Evolutionary conservation across 805 yeast genomes (phyloP).

Genomic region (Jamesozyma hellenica): DNA sequence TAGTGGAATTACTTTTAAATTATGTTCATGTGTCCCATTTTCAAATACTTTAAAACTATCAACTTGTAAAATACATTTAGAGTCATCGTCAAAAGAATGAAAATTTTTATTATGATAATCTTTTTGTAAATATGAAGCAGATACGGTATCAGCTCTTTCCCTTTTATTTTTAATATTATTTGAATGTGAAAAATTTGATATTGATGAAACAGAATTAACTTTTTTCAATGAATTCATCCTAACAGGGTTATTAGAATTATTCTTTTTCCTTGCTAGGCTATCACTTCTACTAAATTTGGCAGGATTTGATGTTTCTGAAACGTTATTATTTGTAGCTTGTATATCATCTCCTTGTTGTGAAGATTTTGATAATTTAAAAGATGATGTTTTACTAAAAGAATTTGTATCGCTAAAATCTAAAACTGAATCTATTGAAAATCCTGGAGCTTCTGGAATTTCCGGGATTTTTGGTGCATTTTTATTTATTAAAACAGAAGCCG

Average conservation of each 20-base stretch:
- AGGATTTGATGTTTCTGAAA: no score
- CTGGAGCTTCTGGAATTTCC: not conserved
- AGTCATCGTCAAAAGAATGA: slow-evolving; percentile 4
- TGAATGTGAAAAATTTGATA: not conserved
- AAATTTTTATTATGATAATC: slow-evolving; percentile 2
- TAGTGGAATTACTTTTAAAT: slow-evolving; percentile 17
- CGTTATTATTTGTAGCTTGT: not conserved
- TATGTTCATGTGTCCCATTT: slow-evolving; percentile 25
- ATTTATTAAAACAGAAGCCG: not conserved
- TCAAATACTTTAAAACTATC: slow-evolving; percentile 22
- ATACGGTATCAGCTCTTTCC: slow-evolving; percentile 19
- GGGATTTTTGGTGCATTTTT: not conserved
- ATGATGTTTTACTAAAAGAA: not conserved
- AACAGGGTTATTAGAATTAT: not conserved
- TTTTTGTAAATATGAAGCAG: slow-evolving; percentile 13
- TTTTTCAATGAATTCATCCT: slow-evolving; percentile 6
- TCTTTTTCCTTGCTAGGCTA: not conserved
- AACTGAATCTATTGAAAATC: slow-evolving; percentile 8
- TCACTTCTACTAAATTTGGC: not conserved
- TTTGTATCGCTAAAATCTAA: slow-evolving; percentile 3
- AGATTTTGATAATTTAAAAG: not conserved
- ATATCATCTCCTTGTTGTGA: not conserved
- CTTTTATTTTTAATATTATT: slow-evolving; percentile 1
- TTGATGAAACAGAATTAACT: slow-evolving; percentile 8
- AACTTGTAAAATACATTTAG: slow-evolving; percentile 14